Evolutionary conservation across 176 grass and related monocot genomes (phyloP).

Genomic region (Hyparrhenia diplandra): DNA sequence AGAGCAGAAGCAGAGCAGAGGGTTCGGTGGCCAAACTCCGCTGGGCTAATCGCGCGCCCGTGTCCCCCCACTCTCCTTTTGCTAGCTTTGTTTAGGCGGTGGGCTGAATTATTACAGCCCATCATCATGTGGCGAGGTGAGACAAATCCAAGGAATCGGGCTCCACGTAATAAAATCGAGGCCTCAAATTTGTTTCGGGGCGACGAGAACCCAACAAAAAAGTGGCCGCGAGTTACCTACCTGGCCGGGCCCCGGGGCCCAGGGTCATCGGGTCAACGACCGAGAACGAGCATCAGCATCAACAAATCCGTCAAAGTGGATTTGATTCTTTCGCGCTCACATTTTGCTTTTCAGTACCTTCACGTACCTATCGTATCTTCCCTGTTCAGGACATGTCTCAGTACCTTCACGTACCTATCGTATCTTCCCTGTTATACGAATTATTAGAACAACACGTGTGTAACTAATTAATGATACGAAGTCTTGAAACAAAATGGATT

Average conservation of each 20-base stretch:
- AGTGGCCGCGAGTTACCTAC: background rate
- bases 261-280: slow-evolving; percentile 22
- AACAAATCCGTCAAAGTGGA: background rate
- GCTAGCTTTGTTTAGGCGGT: slow-evolving; percentile 10
- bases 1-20: background rate
- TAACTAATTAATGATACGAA: too few species aligned
- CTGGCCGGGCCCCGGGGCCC: background rate
- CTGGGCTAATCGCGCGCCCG: background rate
- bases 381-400: background rate
- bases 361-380: background rate
- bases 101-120: slow-evolving; percentile 47
- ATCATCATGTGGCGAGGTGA: slow-evolving; percentile 43
- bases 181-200: background rate
- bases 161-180: slow-evolving; percentile 59
- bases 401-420: too few species aligned
- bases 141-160: slow-evolving; percentile 54
- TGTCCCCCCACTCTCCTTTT: background rate
- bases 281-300: background rate
- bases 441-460: too few species aligned
- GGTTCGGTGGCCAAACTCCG: slow-evolving; percentile 1
- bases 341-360: background rate
- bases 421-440: too few species aligned
- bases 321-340: background rate
- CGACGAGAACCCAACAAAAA: slow-evolving; percentile 13
- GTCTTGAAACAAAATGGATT: background rate